These are phyloP conservation scores for Mycena capillaripes DNA, from an alignment of 768 basidiomycete species.

Conservation along the genomic window DNA sequence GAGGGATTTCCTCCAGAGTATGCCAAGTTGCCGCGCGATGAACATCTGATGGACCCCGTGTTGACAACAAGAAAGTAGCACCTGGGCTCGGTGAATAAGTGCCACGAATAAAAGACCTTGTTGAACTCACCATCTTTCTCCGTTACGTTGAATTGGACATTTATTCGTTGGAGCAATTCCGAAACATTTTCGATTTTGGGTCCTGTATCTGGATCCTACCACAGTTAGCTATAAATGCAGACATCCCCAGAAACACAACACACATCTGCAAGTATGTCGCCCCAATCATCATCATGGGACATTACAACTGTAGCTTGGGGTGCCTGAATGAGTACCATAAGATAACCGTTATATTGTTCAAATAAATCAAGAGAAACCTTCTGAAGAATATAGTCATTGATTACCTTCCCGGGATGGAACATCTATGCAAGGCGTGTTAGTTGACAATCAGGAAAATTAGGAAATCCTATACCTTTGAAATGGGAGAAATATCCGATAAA, in stretches of 20 bases:
- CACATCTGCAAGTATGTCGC: constrained; percentile 7
- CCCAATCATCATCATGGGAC: constrained; percentile 18
- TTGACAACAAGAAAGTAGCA: too few relatives aligned
- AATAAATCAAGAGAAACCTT: not conserved
- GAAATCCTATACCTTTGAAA: not conserved
- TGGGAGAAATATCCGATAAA: not conserved
- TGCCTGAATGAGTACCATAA: too few relatives aligned
- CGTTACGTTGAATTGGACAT: not conserved
- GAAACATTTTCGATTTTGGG: not conserved
- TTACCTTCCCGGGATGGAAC: constrained; percentile 7
- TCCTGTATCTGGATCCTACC: not conserved
- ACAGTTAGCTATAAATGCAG: not conserved
- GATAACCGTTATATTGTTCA: not conserved
- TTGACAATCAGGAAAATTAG: not conserved
- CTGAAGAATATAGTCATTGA: not conserved
- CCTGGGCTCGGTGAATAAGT: not conserved
- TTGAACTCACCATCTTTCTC: not conserved
- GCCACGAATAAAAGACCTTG: too few relatives aligned
- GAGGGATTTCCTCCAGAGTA: too few relatives aligned
- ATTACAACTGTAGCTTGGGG: constrained; percentile 11
- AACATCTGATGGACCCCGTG: too few relatives aligned
- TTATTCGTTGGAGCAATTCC: not conserved
- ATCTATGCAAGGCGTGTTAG: not conserved
- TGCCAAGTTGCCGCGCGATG: too few relatives aligned
- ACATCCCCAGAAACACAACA: not conserved